A percentile compares a stretch with the other conserved stretches of the same genome.
Conservation (phyloP, 129 eudicot genomes). For the Arctium lappa region DNA sequence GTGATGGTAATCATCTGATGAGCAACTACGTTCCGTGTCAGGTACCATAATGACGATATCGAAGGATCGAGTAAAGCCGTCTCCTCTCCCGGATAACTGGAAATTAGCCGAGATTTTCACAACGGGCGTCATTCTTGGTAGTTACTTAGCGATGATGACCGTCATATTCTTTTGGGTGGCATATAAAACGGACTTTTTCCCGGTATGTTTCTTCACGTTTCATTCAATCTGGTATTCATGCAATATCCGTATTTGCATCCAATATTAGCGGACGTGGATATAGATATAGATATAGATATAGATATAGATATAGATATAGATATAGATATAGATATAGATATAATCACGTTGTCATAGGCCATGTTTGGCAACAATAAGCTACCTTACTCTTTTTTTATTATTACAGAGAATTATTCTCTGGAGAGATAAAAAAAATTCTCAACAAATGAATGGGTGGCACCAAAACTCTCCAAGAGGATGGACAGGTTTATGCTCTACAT, state of each 20-base stretch:
- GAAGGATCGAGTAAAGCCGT: conserved; percentile 85
- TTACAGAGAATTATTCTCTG: no score
- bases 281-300: background rate
- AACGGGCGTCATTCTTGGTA: conserved; percentile 77
- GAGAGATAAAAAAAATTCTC: no score
- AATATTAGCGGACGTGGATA: no score
- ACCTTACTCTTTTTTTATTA: no score
- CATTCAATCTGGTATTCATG: no score
- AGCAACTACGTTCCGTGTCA: conserved; percentile 22
- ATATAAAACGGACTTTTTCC: no score
- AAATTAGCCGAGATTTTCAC: conserved; percentile 85
- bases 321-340: background rate
- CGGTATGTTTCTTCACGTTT: no score
- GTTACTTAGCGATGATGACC: conserved; percentile 87
- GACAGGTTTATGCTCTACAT: no score
- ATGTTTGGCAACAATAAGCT: background rate
- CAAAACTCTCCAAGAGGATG: no score
- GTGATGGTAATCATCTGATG: background rate
- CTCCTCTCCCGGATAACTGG: conserved; percentile 92
- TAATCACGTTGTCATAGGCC: no score
- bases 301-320: background rate
- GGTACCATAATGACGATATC: conserved; percentile 95
- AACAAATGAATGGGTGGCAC: no score
- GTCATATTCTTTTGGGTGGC: conserved; percentile 43
- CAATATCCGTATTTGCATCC: no score